Conservation (phyloP, 176 grass and related monocot species). For the Pharus latifolius region DNA sequence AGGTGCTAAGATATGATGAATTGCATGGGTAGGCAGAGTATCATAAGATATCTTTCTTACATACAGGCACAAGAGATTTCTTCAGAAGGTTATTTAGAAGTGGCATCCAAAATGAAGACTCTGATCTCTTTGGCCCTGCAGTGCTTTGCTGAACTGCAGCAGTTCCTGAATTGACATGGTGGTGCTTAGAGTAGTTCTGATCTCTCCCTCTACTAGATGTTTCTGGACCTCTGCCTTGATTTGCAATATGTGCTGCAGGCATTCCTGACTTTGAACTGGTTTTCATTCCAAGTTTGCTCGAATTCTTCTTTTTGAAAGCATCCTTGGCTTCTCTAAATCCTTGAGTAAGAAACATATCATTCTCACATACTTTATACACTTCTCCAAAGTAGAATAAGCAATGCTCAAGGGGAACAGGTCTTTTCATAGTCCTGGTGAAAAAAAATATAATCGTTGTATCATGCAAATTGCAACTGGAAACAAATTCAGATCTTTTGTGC, state of each 20-base stretch:
- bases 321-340: conserved; percentile 91
- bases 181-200: conserved; percentile 64
- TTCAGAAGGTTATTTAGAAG: conserved; percentile 86
- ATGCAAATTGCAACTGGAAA: conserved; percentile 15
- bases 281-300: conserved; percentile 37
- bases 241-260: conserved; percentile 23
- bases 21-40: conserved; percentile 1
- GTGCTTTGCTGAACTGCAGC: conserved; percentile 38
- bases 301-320: conserved; percentile 68
- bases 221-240: conserved; percentile 50
- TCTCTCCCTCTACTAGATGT: conserved; percentile 46
- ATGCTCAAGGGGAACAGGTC: conserved; percentile 91
- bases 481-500: neutral
- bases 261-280: conserved; percentile 34
- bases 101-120: conserved; percentile 65
- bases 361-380: conserved; percentile 78
- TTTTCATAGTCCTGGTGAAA: conserved; percentile 65
- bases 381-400: conserved; percentile 94
- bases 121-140: conserved; percentile 61
- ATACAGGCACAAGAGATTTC: conserved; percentile 88
- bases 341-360: conserved; percentile 66
- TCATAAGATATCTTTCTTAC: conserved; percentile 16
- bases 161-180: conserved; percentile 29
- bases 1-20: neutral
- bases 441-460: conserved; percentile 16